These are phyloP conservation scores for Rhizophagus sp. DNA, from an alignment of 192 early-diverging fungal genomes.

Conservation along the genomic window DNA sequence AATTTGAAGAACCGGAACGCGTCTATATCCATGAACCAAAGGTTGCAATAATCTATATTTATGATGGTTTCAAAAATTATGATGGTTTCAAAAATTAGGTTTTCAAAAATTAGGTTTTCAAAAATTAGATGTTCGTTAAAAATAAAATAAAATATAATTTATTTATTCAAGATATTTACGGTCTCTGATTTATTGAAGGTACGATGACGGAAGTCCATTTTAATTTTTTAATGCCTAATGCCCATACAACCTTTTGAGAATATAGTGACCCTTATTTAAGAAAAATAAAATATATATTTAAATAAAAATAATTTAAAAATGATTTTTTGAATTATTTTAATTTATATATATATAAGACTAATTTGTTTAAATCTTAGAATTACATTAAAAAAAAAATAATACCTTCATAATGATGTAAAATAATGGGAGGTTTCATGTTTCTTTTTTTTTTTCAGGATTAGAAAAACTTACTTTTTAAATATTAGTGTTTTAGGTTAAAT, in stretches of 20 bases:
- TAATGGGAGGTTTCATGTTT: neutral
- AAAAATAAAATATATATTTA: no score
- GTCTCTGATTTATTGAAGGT: conserved; percentile 30
- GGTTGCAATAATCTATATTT: conserved; percentile 33
- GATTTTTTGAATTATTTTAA: neutral
- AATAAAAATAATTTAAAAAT: no score
- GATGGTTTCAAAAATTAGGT: no score
- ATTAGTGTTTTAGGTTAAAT: no score
- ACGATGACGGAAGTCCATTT: conserved; percentile 37
- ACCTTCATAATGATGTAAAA: conserved; percentile 24
- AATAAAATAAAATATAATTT: no score
- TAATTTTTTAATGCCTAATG: conserved; percentile 41
- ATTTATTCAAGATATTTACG: conserved; percentile 25
- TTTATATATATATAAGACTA: neutral
- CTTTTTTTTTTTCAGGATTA: no score
- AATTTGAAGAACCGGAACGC: conserved; percentile 52
- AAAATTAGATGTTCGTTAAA: no score
- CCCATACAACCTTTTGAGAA: conserved; percentile 38
- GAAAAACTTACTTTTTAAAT: no score
- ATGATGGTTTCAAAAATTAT: no score
- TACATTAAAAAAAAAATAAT: neutral
- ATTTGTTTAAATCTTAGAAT: neutral
- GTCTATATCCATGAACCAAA: conserved; percentile 46
- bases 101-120: no score
- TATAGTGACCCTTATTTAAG: conserved; percentile 29